phyloP scores from a whole-genome alignment of 495 filamentous ascomycete genomes.

The Pseudotulostoma volvatum region DNA sequence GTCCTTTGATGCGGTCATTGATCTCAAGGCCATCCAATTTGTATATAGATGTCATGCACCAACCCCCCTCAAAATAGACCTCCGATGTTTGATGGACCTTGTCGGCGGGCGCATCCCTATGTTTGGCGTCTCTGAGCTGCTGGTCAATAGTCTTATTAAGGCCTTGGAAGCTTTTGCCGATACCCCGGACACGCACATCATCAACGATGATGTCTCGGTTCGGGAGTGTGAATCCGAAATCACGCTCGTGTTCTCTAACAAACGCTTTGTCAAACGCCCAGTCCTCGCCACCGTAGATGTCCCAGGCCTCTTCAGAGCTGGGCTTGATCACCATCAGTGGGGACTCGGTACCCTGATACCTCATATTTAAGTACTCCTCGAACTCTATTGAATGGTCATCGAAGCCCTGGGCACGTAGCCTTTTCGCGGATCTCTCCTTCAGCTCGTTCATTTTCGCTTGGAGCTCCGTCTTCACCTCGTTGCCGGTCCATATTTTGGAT shows the following conservation, averaged over 20 bases:
- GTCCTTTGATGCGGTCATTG: conserved; percentile 60
- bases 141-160: conserved; percentile 71
- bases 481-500: conserved; percentile 25
- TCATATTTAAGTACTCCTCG: conserved; percentile 80
- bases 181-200: conserved; percentile 77
- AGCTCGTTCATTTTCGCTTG: conserved; percentile 28
- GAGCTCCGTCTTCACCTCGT: conserved; percentile 17
- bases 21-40: conserved; percentile 56
- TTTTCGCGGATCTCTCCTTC: conserved; percentile 47
- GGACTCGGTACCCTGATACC: conserved; percentile 77
- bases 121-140: conserved; percentile 53
- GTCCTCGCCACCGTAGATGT: conserved; percentile 43
- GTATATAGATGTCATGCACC: conserved; percentile 65
- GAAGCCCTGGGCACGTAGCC: conserved; percentile 60
- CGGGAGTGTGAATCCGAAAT: conserved; percentile 86
- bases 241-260: conserved; percentile 71
- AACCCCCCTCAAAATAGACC: conserved; percentile 36
- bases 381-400: conserved; percentile 53
- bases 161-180: conserved; percentile 65
- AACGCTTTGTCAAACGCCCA: conserved; percentile 77
- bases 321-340: conserved; percentile 68
- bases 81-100: conserved; percentile 17
- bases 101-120: conserved; percentile 15
- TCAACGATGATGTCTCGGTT: conserved; percentile 85
- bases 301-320: conserved; percentile 38